Conservation (phyloP, 2,329 filamentous ascomycete genomes). For the Fusarium lyarnte region DNA sequence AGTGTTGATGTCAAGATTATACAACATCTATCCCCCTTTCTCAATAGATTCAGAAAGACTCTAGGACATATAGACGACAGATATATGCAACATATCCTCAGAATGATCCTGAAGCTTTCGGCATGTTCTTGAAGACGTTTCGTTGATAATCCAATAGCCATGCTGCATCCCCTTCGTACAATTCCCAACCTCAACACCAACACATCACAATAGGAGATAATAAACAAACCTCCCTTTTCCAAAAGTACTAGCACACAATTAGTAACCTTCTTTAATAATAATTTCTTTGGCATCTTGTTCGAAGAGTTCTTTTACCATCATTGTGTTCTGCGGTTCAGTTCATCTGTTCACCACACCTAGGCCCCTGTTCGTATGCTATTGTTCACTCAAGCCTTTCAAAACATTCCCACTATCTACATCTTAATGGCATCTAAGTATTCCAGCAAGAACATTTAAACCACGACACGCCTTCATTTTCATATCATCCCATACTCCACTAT, state of each 20-base stretch:
- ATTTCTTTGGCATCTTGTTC: neutral
- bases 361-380: neutral
- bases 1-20: neutral
- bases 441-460: neutral
- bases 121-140: neutral
- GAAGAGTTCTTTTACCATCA: neutral
- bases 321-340: neutral
- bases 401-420: neutral
- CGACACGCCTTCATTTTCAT: neutral
- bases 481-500: no score
- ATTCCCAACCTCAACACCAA: neutral
- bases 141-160: neutral
- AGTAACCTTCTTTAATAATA: rapidly evolving
- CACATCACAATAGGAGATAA: neutral
- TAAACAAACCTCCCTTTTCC: no score
- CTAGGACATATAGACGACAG: rapidly evolving
- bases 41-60: neutral
- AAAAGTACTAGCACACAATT: neutral
- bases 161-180: neutral
- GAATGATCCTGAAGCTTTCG: neutral
- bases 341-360: neutral
- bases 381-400: neutral
- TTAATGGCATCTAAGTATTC: rapidly evolving
- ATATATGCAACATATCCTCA: neutral
- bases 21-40: no score